A percentile compares a stretch with the other conserved stretches of the same genome.
These are phyloP conservation scores for Penicillium sp. DNA, from an alignment of 2,329 filamentous ascomycete species.

Conservation along the genomic window DNA sequence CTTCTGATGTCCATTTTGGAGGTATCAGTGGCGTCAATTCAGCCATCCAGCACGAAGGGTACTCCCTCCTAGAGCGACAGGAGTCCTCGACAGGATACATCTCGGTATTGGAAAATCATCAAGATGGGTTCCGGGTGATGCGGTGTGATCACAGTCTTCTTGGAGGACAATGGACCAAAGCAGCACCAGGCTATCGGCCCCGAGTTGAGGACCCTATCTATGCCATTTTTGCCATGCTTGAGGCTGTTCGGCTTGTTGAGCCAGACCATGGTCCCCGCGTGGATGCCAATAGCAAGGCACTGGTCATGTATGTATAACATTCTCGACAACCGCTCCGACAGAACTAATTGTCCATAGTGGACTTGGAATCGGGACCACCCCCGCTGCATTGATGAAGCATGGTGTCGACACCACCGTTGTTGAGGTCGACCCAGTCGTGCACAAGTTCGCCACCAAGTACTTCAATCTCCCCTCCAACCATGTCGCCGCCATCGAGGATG, in stretches of 20 bases:
- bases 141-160: constrained; percentile 91
- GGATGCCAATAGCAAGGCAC: constrained; percentile 66
- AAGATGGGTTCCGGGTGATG: constrained; percentile 70
- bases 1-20: constrained; percentile 68
- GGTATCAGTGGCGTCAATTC: constrained; percentile 60
- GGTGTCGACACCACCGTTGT: constrained; percentile 90
- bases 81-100: constrained; percentile 91
- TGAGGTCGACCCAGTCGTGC: constrained; percentile 86
- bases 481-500: constrained; percentile 74
- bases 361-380: constrained; percentile 86
- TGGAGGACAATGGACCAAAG: constrained; percentile 77
- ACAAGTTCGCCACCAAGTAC: constrained; percentile 74
- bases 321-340: neutral
- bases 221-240: constrained; percentile 90
- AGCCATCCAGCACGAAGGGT: constrained; percentile 60
- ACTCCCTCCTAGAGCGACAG: constrained; percentile 68
- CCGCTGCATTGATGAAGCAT: constrained; percentile 76
- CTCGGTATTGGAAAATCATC: constrained; percentile 72
- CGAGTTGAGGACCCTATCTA: constrained; percentile 79
- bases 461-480: constrained; percentile 75
- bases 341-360: constrained; percentile 50
- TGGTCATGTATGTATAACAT: constrained; percentile 66
- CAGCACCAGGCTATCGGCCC: constrained; percentile 46
- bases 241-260: constrained; percentile 78
- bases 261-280: constrained; percentile 39